Conservation (phyloP, 495 filamentous ascomycete species). For the Penicillium salamii region DNA sequence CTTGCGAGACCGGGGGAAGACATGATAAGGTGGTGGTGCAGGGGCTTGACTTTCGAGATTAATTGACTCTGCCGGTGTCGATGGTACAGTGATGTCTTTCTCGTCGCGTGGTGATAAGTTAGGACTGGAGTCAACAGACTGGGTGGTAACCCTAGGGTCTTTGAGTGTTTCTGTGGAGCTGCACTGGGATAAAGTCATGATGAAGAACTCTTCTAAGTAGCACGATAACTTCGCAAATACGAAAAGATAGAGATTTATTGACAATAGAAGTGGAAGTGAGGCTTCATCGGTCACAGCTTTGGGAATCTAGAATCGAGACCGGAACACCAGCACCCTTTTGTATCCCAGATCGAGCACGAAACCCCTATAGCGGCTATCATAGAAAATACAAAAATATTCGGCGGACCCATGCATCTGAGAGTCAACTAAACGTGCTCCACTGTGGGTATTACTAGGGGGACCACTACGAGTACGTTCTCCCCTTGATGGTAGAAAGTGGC, state of each 20-base stretch:
- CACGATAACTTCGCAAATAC: slow-evolving; percentile 3
- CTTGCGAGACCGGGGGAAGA: slow-evolving; percentile 56
- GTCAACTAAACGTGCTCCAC: slow-evolving; percentile 26
- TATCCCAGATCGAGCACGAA: slow-evolving; percentile 10
- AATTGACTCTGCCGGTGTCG: slow-evolving; percentile 17
- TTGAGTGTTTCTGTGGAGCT: slow-evolving; percentile 15
- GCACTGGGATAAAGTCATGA: slow-evolving; percentile 10
- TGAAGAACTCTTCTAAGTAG: slow-evolving; percentile 4
- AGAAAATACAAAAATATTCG: slow-evolving; percentile 10
- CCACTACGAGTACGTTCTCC: slow-evolving; percentile 7
- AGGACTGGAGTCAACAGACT: slow-evolving; percentile 18
- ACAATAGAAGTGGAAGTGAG: slow-evolving; percentile 2
- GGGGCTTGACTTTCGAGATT: slow-evolving; percentile 21
- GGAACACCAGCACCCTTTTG: slow-evolving; percentile 17
- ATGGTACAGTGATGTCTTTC: slow-evolving; percentile 14
- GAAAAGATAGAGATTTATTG: slow-evolving; percentile 1
- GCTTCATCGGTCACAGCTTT: not conserved
- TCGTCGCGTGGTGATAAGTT: slow-evolving; percentile 15
- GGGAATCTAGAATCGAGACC: not conserved
- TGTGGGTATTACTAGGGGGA: slow-evolving; percentile 23
- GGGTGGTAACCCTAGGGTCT: slow-evolving; percentile 9
- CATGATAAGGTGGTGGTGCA: slow-evolving; percentile 40
- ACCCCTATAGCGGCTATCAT: slow-evolving; percentile 11
- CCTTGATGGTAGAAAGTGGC: slow-evolving; percentile 17
- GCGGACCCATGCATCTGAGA: slow-evolving; percentile 10